Evolutionary conservation across 371 early-diverging fungal genomes (phyloP), one percentile per base, ranked within the genome.

Genomic region (Mucor indicus): DNA sequence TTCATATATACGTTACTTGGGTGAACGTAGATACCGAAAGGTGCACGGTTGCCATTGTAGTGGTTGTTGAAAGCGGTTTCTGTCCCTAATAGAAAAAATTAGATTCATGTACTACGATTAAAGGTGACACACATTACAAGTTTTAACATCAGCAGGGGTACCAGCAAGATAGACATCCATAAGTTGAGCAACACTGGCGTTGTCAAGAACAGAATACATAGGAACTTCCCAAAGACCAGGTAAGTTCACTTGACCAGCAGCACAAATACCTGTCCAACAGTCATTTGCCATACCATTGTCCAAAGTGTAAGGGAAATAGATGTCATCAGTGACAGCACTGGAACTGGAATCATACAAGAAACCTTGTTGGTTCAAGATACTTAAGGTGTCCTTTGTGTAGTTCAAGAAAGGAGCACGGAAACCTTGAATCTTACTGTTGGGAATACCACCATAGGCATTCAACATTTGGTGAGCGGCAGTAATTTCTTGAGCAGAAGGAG

Each of bases 221-320:
- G 87, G 89, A 22, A 89, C 69, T 60, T 89, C 86, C 83, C 85
- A 89, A 39, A 87, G 48, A 10, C 86, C 86, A 0, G 81, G 83
- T 7, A 73, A 38, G n/a, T 68, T 65, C 2, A 80, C 50, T 27
- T 57, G 44, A 12, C 54, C 55, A 25, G 72, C 52, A 46, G 55
- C 58, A 44, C 86, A 85, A 32, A 67, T 56, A 17, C 75, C 69
- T 10, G 60, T 75, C 81, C 75, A 79, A 46, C 86, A 87, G 44
- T 84, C 82, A 38, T 83, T 85, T 38, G 83, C 81, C 46, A 82
- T 55, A 48, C 88, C 88, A 57, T 80, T 60, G 50, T 88, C 86
- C 19, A 88, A 55, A 0, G 87, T 88, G 57, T 88, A 88, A 2
- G 88, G 88, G 84, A 85, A 88, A 46, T 65, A 76, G 1, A 62